A percentile compares a stretch with the other conserved stretches of the same genome.
phyloP scores from a whole-genome alignment of 106 monocot genomes.

The Dioscorea alata region DNA sequence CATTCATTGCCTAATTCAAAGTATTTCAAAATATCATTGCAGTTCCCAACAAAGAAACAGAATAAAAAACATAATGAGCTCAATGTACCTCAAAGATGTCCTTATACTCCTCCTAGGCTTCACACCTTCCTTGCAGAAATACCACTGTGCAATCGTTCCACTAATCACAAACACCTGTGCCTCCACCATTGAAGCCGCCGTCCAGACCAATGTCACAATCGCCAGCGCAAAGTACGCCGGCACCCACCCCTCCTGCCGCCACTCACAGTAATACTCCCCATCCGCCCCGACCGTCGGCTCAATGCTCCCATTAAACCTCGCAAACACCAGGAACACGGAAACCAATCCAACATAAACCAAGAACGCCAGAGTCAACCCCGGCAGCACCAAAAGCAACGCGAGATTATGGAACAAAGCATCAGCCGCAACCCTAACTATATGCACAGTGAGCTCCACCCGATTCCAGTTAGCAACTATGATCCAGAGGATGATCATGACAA shows the following conservation, averaged over 20 bases:
- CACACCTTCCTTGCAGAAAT: slow-evolving; percentile 50
- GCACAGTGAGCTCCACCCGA: slow-evolving; percentile 59
- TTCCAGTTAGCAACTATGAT: slow-evolving; percentile 74
- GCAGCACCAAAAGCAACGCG: slow-evolving; percentile 39
- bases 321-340: slow-evolving; percentile 68
- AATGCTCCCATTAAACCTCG: slow-evolving; percentile 62
- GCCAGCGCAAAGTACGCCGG: slow-evolving; percentile 69
- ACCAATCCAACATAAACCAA: slow-evolving; percentile 43
- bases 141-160: slow-evolving; percentile 90
- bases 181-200: slow-evolving; percentile 54
- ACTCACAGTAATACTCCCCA: slow-evolving; percentile 46
- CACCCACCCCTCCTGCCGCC: slow-evolving; percentile 83
- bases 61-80: background rate
- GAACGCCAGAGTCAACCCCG: slow-evolving; percentile 34
- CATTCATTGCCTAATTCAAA: too few species aligned
- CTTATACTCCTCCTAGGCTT: slow-evolving; percentile 49
- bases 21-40: too few species aligned
- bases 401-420: slow-evolving; percentile 52
- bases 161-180: slow-evolving; percentile 77
- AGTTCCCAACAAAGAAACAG: background rate
- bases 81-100: slow-evolving; percentile 65
- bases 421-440: slow-evolving; percentile 47
- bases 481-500: slow-evolving; percentile 53
- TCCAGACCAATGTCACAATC: slow-evolving; percentile 78
- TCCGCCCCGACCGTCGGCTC: slow-evolving; percentile 28